Percentiles rank a stretch among this genome's conserved stretches.
Evolutionary conservation across 176 grass and related monocot species (phyloP).

Genomic region (Zea luxurians): DNA sequence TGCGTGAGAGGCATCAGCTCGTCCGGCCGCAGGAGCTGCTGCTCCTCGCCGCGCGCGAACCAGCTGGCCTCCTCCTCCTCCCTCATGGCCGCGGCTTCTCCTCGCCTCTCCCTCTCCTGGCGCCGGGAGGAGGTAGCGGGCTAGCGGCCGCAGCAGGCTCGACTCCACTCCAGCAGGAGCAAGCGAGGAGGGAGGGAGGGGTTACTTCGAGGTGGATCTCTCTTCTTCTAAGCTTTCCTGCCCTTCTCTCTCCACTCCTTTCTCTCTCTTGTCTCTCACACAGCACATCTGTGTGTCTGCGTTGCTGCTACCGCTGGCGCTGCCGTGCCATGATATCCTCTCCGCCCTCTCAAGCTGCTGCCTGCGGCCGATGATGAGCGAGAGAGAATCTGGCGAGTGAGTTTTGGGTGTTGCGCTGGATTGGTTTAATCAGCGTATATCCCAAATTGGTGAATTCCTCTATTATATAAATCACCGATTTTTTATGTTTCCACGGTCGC

Average conservation of each 20-base stretch:
- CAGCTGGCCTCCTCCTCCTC: conserved; percentile 89
- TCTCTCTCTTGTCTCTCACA: background rate
- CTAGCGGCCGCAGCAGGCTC: background rate
- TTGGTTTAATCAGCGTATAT: conserved; percentile 22
- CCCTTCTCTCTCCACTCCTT: conserved; percentile 10
- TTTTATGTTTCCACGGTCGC: too few relatives aligned
- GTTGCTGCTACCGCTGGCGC: conserved; percentile 26
- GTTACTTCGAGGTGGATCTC: conserved; percentile 96
- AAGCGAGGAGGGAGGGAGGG: background rate
- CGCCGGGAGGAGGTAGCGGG: background rate
- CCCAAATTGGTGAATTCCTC: too few relatives aligned
- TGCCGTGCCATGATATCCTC: conserved; percentile 47
- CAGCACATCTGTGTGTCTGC: background rate
- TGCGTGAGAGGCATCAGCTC: conserved; percentile 87
- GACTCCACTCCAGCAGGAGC: conserved; percentile 18
- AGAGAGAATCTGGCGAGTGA: conserved; percentile 38
- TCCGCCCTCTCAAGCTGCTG: background rate
- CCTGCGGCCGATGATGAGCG: conserved; percentile 22
- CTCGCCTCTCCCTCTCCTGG: background rate
- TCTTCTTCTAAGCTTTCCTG: conserved; percentile 60
- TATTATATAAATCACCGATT: too few relatives aligned
- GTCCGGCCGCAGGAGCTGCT: conserved; percentile 77
- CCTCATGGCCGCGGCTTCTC: conserved; percentile 47
- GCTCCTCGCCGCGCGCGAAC: conserved; percentile 72
- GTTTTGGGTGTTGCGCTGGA: conserved; percentile 37